phyloP scores from a whole-genome alignment of 2,329 filamentous ascomycete species.

The Fusarium nygamai region DNA sequence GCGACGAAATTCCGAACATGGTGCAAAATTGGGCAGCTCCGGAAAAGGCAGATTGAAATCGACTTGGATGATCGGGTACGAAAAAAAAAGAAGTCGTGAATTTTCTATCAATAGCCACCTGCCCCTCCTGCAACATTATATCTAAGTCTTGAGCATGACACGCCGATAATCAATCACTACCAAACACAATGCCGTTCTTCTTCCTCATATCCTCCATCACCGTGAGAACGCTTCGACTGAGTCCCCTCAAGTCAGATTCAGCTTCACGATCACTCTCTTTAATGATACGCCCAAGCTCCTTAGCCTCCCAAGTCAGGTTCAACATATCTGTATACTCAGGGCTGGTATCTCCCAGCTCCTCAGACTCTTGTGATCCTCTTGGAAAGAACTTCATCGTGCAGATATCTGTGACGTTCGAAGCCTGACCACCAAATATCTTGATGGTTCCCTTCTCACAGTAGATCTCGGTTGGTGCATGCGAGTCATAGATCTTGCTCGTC shows the following conservation, averaged over 20 bases:
- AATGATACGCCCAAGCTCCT: slow-evolving; percentile 29
- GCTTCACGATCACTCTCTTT: slow-evolving; percentile 9
- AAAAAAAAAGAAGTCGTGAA: background rate
- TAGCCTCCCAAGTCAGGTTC: slow-evolving; percentile 34
- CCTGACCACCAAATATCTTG: slow-evolving; percentile 9
- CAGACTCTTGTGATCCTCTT: slow-evolving; percentile 12
- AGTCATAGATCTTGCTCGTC: slow-evolving; percentile 30
- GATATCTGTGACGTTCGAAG: slow-evolving; percentile 28
- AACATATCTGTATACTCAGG: slow-evolving; percentile 21
- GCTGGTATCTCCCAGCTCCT: slow-evolving; percentile 19
- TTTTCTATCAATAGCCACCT: slow-evolving; percentile 54
- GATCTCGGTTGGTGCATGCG: slow-evolving; percentile 29
- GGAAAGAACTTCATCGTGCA: slow-evolving; percentile 20
- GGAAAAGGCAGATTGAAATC: background rate
- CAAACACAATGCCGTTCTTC: slow-evolving; percentile 18
- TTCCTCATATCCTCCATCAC: slow-evolving; percentile 30
- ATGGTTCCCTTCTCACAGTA: slow-evolving; percentile 36
- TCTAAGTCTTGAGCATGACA: no score
- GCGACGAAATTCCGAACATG: background rate
- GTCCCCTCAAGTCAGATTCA: slow-evolving; percentile 17
- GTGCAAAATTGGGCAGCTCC: background rate
- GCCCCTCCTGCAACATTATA: background rate
- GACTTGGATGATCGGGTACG: no score
- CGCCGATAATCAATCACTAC: background rate
- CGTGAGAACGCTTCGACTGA: slow-evolving; percentile 12